Evolutionary conservation across 805 yeast genomes (phyloP), one percentile per base, ranked within the genome.

Genomic region (Peterozyma toletana): DNA sequence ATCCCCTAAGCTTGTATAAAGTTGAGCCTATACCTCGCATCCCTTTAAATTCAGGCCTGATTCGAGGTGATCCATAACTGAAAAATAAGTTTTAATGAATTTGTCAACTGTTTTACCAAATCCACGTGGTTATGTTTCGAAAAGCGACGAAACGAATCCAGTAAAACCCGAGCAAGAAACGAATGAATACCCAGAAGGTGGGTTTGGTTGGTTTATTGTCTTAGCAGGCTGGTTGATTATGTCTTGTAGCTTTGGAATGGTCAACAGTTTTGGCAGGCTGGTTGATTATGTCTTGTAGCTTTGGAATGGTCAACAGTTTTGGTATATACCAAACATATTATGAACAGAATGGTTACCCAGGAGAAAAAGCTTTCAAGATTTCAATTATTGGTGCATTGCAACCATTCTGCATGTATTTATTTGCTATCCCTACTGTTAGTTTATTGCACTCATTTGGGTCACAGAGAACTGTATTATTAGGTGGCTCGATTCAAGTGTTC

Each of bases 271-370:
- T 75, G 3, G 76, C 74, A 15, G 66, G 68, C 0, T 69, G 74
- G 61, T 60, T 72, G 14, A 53, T 67, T 55, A 55, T 67, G 67
- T 53, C 71, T 51, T 56, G 73, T 46, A 72, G 81, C 0, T 79
- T 75, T 71, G 86, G 86, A 14, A 66, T 78, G 60, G 74, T 75
- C 45, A 75, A 79, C 35, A 65, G 76, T 2, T 80, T 64, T 57
- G 86, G 84, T 27, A 76, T 77, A 4, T 80, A 75, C 53, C 73
- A 78, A 43, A 63, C 70, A 33, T 75, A 71, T 53, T 80, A 78
- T 50, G 61, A 66, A 17, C 40, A 59, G 11, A 49, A 49, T 6
- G 43, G 47, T 27, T 77, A 73, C 45, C 65, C 69, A 1, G 65
- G 67, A 11, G 73, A 73, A 2, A 54, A 64, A 30, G 63, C 77